phyloP scores from a whole-genome alignment of 2,329 filamentous ascomycete genomes.

The Aspergillus awamori region DNA sequence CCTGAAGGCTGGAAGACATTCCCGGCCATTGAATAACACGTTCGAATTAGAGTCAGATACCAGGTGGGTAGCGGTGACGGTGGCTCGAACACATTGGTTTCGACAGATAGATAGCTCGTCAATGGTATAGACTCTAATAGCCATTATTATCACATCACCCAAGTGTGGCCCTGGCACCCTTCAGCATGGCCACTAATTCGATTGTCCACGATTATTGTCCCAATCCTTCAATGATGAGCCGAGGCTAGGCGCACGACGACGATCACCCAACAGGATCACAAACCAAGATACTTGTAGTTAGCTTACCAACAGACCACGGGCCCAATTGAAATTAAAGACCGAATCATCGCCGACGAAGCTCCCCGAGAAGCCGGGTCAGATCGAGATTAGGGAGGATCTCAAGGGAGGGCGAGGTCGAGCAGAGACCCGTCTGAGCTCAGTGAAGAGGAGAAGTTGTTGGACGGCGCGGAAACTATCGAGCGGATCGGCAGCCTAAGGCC shows the following conservation, averaged over 20 bases:
- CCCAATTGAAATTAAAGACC: neutral
- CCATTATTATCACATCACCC: neutral
- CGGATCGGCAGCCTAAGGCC: constrained; percentile 17
- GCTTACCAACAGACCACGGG: neutral
- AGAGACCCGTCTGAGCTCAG: neutral
- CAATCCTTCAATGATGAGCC: neutral
- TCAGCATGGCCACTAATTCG: neutral
- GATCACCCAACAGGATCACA: neutral
- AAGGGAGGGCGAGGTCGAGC: too few species aligned
- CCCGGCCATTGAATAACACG: neutral
- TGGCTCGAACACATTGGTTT: neutral
- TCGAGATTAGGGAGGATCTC: neutral
- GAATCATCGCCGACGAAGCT: neutral
- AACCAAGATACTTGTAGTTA: neutral
- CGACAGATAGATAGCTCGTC: too few species aligned
- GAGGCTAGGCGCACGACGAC: neutral
- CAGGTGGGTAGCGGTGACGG: neutral
- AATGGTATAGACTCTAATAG: neutral
- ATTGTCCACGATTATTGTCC: neutral
- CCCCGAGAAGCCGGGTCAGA: neutral
- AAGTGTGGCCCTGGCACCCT: neutral
- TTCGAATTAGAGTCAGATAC: neutral
- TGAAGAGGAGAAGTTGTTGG: neutral
- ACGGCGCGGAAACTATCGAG: constrained; percentile 14
- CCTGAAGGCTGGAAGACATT: neutral